phyloP scores from a whole-genome alignment of 352 stramenopile genomes.

The Globisporangium sylvaticum region DNA sequence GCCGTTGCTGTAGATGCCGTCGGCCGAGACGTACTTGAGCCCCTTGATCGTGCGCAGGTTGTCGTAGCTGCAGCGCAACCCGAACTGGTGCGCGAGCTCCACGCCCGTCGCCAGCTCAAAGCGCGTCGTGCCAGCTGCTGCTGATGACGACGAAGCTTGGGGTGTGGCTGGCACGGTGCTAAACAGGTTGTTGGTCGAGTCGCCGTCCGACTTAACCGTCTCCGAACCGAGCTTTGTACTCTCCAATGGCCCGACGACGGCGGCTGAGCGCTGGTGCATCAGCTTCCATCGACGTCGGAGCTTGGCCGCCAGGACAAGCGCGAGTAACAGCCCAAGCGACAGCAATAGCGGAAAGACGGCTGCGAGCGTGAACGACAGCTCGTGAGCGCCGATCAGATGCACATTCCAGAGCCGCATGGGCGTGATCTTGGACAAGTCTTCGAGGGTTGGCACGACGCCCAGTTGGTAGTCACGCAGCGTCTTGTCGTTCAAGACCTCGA shows the following conservation, averaged over 20 bases:
- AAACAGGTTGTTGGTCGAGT: neutral
- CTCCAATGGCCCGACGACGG: neutral
- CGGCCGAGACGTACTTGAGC: neutral
- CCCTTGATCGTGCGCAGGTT: conserved; percentile 8
- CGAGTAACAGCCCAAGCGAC: conserved; percentile 2
- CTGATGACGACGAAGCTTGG: neutral
- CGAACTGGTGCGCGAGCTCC: conserved; percentile 6
- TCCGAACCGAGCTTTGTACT: neutral
- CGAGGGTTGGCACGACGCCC: neutral
- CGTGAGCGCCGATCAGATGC: neutral
- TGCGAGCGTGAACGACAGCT: conserved; percentile 1
- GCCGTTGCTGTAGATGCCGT: conserved; percentile 11
- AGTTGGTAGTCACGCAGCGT: conserved; percentile 8
- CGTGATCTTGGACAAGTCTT: conserved; percentile 7
- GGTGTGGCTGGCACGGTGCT: neutral
- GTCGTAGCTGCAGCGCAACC: conserved; percentile 4
- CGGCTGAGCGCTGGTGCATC: neutral
- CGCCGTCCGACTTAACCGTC: neutral
- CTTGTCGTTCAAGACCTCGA: neutral
- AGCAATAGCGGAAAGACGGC: conserved; percentile 3
- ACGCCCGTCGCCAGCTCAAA: conserved; percentile 6
- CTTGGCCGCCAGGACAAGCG: neutral
- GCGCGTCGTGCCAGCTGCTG: neutral
- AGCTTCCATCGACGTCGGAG: neutral
- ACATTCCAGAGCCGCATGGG: conserved; percentile 15